Percentiles rank a stretch among this genome's conserved stretches.
Evolutionary conservation across 2,329 filamentous ascomycete genomes (phyloP).

Genomic region (Aspergillus brunneoviolaceus): DNA sequence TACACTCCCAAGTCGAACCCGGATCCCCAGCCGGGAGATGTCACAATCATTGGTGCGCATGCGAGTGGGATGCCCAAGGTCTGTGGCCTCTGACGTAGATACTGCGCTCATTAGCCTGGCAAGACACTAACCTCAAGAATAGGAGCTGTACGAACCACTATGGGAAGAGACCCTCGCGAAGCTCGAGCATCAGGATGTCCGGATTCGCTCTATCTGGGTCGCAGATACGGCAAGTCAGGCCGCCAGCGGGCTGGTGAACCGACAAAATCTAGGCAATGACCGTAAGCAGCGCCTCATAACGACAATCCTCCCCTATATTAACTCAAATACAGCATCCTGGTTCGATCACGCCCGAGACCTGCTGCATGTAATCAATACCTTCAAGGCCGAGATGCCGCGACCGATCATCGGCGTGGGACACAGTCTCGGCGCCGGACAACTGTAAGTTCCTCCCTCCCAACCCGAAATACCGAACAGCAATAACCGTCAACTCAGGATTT

Average conservation of each 20-base stretch:
- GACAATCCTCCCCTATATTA: not conserved
- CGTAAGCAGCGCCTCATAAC: constrained; percentile 50
- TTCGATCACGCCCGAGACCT: constrained; percentile 76
- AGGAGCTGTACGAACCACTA: constrained; percentile 13
- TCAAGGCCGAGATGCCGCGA: constrained; percentile 64
- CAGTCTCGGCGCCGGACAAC: constrained; percentile 72
- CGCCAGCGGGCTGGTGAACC: constrained; percentile 69
- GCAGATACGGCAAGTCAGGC: constrained; percentile 78
- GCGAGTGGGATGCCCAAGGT: constrained; percentile 86
- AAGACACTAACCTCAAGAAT: constrained; percentile 3
- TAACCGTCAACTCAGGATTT: constrained; percentile 35
- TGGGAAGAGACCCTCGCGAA: constrained; percentile 21
- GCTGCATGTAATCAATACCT: constrained; percentile 75
- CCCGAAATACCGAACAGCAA: too few species aligned
- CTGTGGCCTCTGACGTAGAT: not conserved
- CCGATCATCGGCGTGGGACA: constrained; percentile 81
- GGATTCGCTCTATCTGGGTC: constrained; percentile 64
- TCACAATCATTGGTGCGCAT: constrained; percentile 78
- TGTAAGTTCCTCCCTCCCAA: constrained; percentile 36
- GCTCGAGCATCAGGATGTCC: constrained; percentile 54
- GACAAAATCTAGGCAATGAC: constrained; percentile 72
- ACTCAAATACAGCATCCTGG: constrained; percentile 62
- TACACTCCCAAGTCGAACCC: constrained; percentile 70
- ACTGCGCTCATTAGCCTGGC: not conserved
- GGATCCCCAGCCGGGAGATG: constrained; percentile 63